A percentile compares a stretch with the other conserved stretches of the same genome.
phyloP scores from a whole-genome alignment of 2,329 filamentous ascomycete species.

The Periconia digitata region DNA sequence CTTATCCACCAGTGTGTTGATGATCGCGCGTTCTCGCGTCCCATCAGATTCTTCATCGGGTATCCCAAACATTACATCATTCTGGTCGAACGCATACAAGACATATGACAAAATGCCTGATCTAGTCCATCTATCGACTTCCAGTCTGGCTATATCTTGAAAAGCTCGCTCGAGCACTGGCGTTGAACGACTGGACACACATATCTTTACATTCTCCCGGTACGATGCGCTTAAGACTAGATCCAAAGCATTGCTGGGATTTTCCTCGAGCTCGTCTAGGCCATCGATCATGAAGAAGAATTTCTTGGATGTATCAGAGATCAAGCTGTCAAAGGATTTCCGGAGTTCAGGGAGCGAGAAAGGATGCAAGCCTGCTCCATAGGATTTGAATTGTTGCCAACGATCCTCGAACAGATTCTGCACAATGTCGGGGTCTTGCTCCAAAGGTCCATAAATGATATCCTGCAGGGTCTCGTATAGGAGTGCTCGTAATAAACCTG shows the following conservation, averaged over 20 bases:
- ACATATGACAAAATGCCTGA: conserved; percentile 23
- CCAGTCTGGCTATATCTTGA: conserved; percentile 20
- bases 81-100: conserved; percentile 15
- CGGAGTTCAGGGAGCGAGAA: conserved; percentile 25
- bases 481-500: conserved; percentile 27
- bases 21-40: conserved; percentile 21
- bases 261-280: conserved; percentile 31
- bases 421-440: conserved; percentile 25
- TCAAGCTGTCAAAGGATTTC: conserved; percentile 27
- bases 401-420: conserved; percentile 29
- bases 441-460: conserved; percentile 33
- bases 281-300: conserved; percentile 38
- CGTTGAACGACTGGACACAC: conserved; percentile 30
- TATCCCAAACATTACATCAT: conserved; percentile 23
- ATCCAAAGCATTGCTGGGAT: conserved; percentile 22
- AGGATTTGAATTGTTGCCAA: conserved; percentile 32
- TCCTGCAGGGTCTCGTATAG: conserved; percentile 35
- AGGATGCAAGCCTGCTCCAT: conserved; percentile 26
- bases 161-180: conserved; percentile 25
- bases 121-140: conserved; percentile 24
- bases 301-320: conserved; percentile 30
- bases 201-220: conserved; percentile 34
- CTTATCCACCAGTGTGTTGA: conserved; percentile 26
- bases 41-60: conserved; percentile 21
- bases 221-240: conserved; percentile 19